phyloP scores from a whole-genome alignment of 176 grass and related monocot species.

The Carex myosuroides region DNA sequence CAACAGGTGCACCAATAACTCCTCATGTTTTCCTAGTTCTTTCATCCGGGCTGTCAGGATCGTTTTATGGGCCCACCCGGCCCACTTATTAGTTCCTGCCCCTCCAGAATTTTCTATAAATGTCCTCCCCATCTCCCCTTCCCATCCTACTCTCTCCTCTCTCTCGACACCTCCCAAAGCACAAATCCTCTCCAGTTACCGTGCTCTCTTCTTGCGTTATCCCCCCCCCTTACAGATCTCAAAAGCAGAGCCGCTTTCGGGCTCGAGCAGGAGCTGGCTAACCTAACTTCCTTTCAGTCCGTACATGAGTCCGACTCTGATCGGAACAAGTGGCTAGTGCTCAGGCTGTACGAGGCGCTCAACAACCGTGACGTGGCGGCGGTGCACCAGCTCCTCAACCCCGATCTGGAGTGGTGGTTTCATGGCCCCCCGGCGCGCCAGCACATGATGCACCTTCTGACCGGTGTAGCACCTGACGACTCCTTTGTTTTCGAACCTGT shows the following conservation, averaged over 20 bases:
- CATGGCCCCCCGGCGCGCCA: conserved; percentile 68
- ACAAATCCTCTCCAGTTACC: not conserved
- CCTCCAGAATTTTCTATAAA: not conserved
- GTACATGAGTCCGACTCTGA: conserved; percentile 35
- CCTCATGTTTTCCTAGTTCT: not conserved
- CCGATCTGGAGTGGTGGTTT: conserved; percentile 97
- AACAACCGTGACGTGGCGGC: conserved; percentile 38
- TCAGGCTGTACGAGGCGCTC: conserved; percentile 61
- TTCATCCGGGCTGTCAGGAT: not conserved
- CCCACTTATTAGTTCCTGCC: not conserved
- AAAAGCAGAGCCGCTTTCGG: conserved; percentile 37
- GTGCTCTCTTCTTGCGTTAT: not conserved
- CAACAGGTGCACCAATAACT: not conserved
- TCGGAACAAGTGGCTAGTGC: conserved; percentile 44
- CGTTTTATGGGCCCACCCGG: not conserved
- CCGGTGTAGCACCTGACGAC: conserved; percentile 29
- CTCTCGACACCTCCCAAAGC: not conserved
- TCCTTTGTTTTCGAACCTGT: conserved; percentile 43
- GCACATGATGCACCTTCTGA: conserved; percentile 83
- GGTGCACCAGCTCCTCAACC: conserved; percentile 53
- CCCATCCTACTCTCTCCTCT: not conserved
- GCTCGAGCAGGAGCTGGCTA: conserved; percentile 79
- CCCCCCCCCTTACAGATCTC: not conserved
- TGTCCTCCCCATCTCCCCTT: not conserved
- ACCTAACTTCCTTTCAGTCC: conserved; percentile 14